Evolutionary conservation across 345 rosid species (phyloP).

Genomic region (Populus davidiana): DNA sequence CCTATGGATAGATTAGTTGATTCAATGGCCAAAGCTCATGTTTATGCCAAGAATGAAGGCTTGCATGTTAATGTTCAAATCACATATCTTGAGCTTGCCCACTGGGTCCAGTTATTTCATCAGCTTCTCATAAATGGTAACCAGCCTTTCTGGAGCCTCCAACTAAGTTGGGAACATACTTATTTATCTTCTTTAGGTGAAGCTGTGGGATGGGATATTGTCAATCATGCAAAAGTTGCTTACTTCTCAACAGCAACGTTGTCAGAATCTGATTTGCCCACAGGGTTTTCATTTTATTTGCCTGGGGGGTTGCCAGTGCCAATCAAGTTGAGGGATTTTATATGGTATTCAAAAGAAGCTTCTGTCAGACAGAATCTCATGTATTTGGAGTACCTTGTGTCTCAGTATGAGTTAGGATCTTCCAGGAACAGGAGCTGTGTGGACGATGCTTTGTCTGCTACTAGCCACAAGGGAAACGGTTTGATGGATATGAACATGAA

Average conservation of each 20-base stretch:
- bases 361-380: slow-evolving; percentile 72
- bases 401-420: slow-evolving; percentile 42
- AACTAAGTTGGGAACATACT: slow-evolving; percentile 86
- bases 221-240: slow-evolving; percentile 47
- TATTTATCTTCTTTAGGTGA: slow-evolving; percentile 80
- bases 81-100: slow-evolving; percentile 80
- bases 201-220: slow-evolving; percentile 52
- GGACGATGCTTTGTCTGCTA: slow-evolving; percentile 26
- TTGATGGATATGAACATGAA: slow-evolving; percentile 38
- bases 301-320: slow-evolving; percentile 94
- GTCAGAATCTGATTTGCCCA: slow-evolving; percentile 25
- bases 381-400: slow-evolving; percentile 75
- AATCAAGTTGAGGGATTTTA: slow-evolving; percentile 51
- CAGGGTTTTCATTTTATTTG: slow-evolving; percentile 41
- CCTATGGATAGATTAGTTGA: slow-evolving; percentile 57
- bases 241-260: slow-evolving; percentile 43
- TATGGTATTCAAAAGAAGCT: slow-evolving; percentile 60
- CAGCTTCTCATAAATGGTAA: slow-evolving; percentile 70
- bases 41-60: slow-evolving; percentile 60
- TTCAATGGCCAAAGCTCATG: slow-evolving; percentile 86
- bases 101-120: slow-evolving; percentile 81
- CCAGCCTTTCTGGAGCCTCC: slow-evolving; percentile 75
- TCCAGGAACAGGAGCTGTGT: slow-evolving; percentile 15
- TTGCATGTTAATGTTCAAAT: slow-evolving; percentile 43
- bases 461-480: slow-evolving; percentile 22